phyloP scores from a whole-genome alignment of 306 rosid species.

The Sicyos baderoa region DNA sequence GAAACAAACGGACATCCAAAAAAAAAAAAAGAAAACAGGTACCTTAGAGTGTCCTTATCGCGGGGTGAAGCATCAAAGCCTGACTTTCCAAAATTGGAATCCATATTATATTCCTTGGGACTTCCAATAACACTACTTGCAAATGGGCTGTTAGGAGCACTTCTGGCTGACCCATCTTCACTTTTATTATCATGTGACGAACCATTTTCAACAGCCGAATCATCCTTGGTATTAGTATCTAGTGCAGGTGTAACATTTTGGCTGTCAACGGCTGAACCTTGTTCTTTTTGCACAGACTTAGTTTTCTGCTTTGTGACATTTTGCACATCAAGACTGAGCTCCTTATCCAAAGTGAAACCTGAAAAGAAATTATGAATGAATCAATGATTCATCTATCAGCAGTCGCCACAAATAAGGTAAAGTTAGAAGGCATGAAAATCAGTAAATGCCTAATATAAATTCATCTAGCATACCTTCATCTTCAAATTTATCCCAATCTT shows the following conservation, averaged over 20 bases:
- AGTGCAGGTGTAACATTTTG: constrained; percentile 37
- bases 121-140: constrained; percentile 62
- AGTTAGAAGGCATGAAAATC: background rate
- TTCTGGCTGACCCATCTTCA: constrained; percentile 51
- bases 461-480: constrained; percentile 63
- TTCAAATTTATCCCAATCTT: constrained; percentile 88
- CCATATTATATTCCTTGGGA: constrained; percentile 49
- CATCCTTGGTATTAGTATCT: constrained; percentile 53
- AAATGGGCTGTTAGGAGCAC: constrained; percentile 70
- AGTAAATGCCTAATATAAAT: background rate
- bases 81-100: constrained; percentile 46
- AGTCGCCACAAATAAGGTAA: constrained; percentile 6
- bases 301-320: constrained; percentile 60
- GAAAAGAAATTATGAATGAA: constrained; percentile 28
- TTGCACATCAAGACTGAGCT: constrained; percentile 78
- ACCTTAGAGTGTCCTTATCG: constrained; percentile 67
- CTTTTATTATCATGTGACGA: constrained; percentile 31
- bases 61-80: constrained; percentile 56
- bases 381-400: constrained; percentile 21
- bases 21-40: constrained; percentile 1
- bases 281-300: constrained; percentile 24
- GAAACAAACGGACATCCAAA: no score
- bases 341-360: constrained; percentile 79
- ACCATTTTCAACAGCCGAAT: constrained; percentile 59
- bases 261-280: constrained; percentile 35